These are phyloP conservation scores for Chondrostereum purpureum DNA, from an alignment of 1,284 basidiomycete species.

Conservation along the genomic window DNA sequence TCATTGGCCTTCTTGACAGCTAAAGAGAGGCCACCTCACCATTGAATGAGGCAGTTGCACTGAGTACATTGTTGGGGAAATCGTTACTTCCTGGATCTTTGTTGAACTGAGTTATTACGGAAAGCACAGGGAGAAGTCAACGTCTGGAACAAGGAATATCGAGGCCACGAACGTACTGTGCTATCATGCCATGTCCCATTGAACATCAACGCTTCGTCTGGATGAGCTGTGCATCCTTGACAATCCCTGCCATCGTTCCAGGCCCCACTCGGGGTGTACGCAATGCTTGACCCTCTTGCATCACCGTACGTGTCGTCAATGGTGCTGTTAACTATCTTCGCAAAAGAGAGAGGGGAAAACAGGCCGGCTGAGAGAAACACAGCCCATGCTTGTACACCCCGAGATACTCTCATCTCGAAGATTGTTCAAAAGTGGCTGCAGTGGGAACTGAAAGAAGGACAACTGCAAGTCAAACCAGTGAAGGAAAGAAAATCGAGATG, in stretches of 20 bases:
- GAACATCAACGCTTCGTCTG: conserved; percentile 13
- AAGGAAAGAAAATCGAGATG: too few relatives aligned
- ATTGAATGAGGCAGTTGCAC: conserved; percentile 19
- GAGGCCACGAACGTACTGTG: conserved; percentile 7
- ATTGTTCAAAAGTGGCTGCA: too few relatives aligned
- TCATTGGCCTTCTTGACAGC: too few relatives aligned
- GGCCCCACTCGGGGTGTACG: conserved; percentile 20
- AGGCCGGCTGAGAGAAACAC: too few relatives aligned
- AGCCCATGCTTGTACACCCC: too few relatives aligned
- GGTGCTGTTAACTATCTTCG: conserved; percentile 20
- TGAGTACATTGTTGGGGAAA: conserved; percentile 11
- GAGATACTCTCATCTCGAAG: too few relatives aligned
- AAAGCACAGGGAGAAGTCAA: background rate
- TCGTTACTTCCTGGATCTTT: background rate
- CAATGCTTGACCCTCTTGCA: conserved; percentile 18
- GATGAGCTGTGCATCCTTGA: conserved; percentile 10
- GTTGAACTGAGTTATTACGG: background rate
- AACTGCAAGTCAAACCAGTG: too few relatives aligned
- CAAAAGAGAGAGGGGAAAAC: conserved; percentile 10
- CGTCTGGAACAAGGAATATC: background rate
- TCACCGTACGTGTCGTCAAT: conserved; percentile 27
- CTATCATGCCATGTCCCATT: conserved; percentile 22
- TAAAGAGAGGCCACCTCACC: conserved; percentile 15
- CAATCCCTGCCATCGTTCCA: conserved; percentile 20
- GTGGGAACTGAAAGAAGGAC: too few relatives aligned